A percentile compares a stretch with the other conserved stretches of the same genome.
phyloP scores from a whole-genome alignment of 1,284 basidiomycete species.

The Pseudozyma thailandica region DNA sequence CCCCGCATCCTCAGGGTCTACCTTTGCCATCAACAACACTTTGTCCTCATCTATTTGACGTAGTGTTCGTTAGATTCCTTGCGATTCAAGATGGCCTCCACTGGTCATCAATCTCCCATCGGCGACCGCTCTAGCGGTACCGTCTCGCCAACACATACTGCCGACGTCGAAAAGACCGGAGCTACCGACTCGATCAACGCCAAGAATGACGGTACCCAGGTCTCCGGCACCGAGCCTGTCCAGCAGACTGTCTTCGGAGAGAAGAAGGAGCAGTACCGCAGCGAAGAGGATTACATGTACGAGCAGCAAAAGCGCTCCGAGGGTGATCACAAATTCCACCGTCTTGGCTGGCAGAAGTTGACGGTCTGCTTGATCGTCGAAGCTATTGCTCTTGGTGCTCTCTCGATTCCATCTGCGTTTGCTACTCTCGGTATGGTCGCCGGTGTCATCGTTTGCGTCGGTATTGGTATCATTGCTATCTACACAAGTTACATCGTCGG shows the following conservation, averaged over 20 bases:
- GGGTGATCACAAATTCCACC: slow-evolving; percentile 55
- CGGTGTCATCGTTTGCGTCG: slow-evolving; percentile 49
- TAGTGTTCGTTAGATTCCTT: too few species aligned
- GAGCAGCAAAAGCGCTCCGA: slow-evolving; percentile 46
- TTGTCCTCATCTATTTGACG: background rate
- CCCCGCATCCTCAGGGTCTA: slow-evolving; percentile 11
- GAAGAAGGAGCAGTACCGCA: slow-evolving; percentile 50
- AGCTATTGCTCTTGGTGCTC: slow-evolving; percentile 59
- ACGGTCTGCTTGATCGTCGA: slow-evolving; percentile 61
- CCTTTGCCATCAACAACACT: background rate
- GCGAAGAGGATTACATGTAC: slow-evolving; percentile 55
- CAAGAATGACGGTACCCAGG: slow-evolving; percentile 14
- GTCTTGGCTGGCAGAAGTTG: slow-evolving; percentile 58
- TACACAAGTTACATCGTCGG: slow-evolving; percentile 57
- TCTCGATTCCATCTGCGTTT: slow-evolving; percentile 52
- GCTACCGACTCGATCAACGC: slow-evolving; percentile 22
- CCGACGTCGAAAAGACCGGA: slow-evolving; percentile 35
- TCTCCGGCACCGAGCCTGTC: background rate
- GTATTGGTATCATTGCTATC: slow-evolving; percentile 56
- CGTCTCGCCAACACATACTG: slow-evolving; percentile 28
- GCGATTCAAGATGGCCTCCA: slow-evolving; percentile 42
- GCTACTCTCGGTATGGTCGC: slow-evolving; percentile 61
- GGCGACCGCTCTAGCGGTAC: slow-evolving; percentile 31
- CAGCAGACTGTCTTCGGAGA: slow-evolving; percentile 49
- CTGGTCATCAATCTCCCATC: slow-evolving; percentile 22